Conservation (phyloP, 2,329 filamentous ascomycete species). For the Beauveria brongniartii region DNA sequence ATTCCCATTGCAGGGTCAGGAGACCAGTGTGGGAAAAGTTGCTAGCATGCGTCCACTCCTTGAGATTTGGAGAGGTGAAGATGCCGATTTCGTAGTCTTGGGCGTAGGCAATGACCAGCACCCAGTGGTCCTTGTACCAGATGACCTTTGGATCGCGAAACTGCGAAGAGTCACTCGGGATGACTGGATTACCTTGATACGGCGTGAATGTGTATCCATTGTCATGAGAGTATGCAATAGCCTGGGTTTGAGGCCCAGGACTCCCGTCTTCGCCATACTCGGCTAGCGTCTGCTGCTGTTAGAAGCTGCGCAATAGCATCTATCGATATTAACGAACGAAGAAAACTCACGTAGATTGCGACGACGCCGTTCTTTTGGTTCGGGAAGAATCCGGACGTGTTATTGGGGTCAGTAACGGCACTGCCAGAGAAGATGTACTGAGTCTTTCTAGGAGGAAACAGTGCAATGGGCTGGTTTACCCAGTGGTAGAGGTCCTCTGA, state of each 20-base stretch:
- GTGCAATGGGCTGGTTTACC: constrained; percentile 55
- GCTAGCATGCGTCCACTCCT: constrained; percentile 41
- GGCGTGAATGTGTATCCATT: constrained; percentile 54
- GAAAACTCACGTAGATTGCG: constrained; percentile 32
- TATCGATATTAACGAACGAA: constrained; percentile 13
- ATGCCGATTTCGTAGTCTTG: constrained; percentile 50
- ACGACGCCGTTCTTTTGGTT: constrained; percentile 53
- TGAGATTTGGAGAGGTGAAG: constrained; percentile 52
- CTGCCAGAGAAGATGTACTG: constrained; percentile 46
- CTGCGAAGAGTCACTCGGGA: constrained; percentile 43
- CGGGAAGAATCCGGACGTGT: constrained; percentile 59
- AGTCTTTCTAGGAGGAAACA: constrained; percentile 39
- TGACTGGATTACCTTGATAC: constrained; percentile 53
- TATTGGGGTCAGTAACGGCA: constrained; percentile 51
- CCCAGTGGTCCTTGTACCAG: constrained; percentile 49
- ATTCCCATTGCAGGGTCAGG: constrained; percentile 52
- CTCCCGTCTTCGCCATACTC: constrained; percentile 13
- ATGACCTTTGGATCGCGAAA: constrained; percentile 62
- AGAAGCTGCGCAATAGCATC: constrained; percentile 22
- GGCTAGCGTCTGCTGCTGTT: constrained; percentile 17
- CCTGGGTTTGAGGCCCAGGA: constrained; percentile 38
- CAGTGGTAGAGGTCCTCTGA: constrained; percentile 55
- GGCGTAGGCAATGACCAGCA: constrained; percentile 46
- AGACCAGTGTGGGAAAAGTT: constrained; percentile 49
- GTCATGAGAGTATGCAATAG: constrained; percentile 54